Base-by-base conservation (phyloP, 345 rosid genomes). In the Trapa incisa region DNA sequence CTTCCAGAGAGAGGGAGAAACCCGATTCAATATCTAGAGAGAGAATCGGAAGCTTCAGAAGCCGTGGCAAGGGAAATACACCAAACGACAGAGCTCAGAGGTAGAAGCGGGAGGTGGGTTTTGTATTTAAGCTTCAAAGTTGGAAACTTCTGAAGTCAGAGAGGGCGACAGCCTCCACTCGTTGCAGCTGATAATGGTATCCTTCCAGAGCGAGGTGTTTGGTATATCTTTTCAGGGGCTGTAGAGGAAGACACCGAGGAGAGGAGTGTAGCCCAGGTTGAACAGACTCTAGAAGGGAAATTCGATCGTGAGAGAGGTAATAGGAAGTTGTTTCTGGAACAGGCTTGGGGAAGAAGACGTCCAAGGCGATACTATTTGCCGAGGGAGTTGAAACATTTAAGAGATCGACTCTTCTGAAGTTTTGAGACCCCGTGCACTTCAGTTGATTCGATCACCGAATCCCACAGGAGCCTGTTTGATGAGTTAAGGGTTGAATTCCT, bases 401-500 rank as follows among this genome's bases (percentile, higher is more conserved):
- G 60, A 7, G 10, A 29, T 29, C 6, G 60, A 9, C 6, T 54
- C 32, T 8, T 16, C 33, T 0, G 32, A 29, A 6, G 29, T 58
- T 58, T 58, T 58, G 63, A 58, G 38, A 32, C 63, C 60, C 22
- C 10, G 60, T n/a, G 33, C 32, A 4, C 60, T 32, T 14, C 22
- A 15, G 56, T 50, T 32, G 63, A 58, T 33, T 58, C 37, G 14
- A 63, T 22, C 16, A 42, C 65, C 50, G 72, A 9, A 72, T 56
- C 37, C 52, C 61, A 32, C n/a, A 32, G 22, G 58, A 41, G 8
- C 37, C 62, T 22, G 38, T 69, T 69, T 69, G 72, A 69, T 61
- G 57, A 69, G 66, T 64, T 69, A 58, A 69, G 65, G 58, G n/a
- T 54, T n/a, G 62, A 58, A 11, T 35, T 32, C 63, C 14, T 35